Evolutionary conservation across 2,329 filamentous ascomycete genomes (phyloP).

Genomic region (Apiospora malaysiana): DNA sequence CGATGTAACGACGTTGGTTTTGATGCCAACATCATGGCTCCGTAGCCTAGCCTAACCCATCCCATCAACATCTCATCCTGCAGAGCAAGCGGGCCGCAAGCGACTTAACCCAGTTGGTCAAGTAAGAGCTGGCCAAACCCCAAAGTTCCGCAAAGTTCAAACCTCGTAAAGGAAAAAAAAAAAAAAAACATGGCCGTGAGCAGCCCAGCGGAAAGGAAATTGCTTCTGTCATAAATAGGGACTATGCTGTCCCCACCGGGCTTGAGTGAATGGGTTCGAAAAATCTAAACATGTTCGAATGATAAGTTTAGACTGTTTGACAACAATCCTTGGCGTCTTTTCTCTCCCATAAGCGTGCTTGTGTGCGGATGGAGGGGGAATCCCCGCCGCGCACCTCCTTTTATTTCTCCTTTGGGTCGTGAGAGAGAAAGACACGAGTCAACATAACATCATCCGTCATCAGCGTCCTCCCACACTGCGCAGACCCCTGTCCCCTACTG

Average conservation of each 20-base stretch:
- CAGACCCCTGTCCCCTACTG: background rate
- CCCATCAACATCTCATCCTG: background rate
- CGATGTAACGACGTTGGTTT: background rate
- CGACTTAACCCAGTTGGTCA: background rate
- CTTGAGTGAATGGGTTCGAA: background rate
- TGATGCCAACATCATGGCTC: conserved; percentile 8
- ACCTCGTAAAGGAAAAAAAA: conserved; percentile 6
- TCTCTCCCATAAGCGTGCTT: background rate
- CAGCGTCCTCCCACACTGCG: background rate
- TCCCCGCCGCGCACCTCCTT: conserved; percentile 16
- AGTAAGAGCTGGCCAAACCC: no score
- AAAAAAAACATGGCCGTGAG: background rate
- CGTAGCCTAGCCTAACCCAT: background rate
- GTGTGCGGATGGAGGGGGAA: conserved; percentile 1
- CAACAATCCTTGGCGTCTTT: conserved; percentile 6
- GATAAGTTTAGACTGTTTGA: conserved; percentile 18
- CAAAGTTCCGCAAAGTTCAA: no score
- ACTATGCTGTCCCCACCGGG: conserved; percentile 2
- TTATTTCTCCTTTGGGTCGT: background rate
- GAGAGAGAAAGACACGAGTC: conserved; percentile 4
- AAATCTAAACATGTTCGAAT: conserved; percentile 7
- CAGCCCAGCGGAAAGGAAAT: conserved; percentile 17
- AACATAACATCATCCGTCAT: conserved; percentile 18
- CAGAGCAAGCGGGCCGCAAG: conserved; percentile 4
- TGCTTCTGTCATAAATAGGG: conserved; percentile 17